Percentiles rank a stretch among this genome's conserved stretches.
Evolutionary conservation across 176 grass and related monocot genomes (phyloP).

Genomic region (Cymbopogon citratus): DNA sequence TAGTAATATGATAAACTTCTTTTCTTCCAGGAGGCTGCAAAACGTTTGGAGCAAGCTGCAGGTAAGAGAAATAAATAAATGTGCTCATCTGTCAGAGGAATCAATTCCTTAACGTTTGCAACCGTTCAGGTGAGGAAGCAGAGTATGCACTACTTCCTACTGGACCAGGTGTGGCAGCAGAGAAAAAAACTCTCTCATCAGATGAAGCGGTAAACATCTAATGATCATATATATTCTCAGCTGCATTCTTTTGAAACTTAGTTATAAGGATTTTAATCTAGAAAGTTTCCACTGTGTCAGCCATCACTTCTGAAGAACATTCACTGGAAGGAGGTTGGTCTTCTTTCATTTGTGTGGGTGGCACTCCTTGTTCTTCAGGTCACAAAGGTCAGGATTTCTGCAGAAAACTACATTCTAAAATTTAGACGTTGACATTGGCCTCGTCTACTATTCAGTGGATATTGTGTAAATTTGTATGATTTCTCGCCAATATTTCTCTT

Average conservation of each 20-base stretch:
- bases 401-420: slow-evolving; percentile 12
- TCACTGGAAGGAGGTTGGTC: slow-evolving; percentile 79
- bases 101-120: slow-evolving; percentile 13
- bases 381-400: slow-evolving; percentile 49
- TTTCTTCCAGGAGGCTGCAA: slow-evolving; percentile 55
- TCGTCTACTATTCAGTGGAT: slow-evolving; percentile 13
- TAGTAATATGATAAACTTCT: neutral
- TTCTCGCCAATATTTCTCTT: neutral
- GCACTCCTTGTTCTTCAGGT: slow-evolving; percentile 79
- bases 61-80: slow-evolving; percentile 38
- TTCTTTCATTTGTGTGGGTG: slow-evolving; percentile 77
- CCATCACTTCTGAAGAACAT: slow-evolving; percentile 62
- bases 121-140: slow-evolving; percentile 37
- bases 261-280: neutral
- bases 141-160: slow-evolving; percentile 69
- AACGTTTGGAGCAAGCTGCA: slow-evolving; percentile 39
- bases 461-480: neutral
- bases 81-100: neutral
- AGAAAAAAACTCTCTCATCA: slow-evolving; percentile 16
- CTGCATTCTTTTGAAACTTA: neutral
- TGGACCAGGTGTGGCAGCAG: slow-evolving; percentile 53
- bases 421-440: neutral
- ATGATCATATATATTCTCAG: neutral
- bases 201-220: slow-evolving; percentile 53
- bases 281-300: slow-evolving; percentile 40